Conservation (phyloP, 345 rosid species). For the Hirschfeldia incana region DNA sequence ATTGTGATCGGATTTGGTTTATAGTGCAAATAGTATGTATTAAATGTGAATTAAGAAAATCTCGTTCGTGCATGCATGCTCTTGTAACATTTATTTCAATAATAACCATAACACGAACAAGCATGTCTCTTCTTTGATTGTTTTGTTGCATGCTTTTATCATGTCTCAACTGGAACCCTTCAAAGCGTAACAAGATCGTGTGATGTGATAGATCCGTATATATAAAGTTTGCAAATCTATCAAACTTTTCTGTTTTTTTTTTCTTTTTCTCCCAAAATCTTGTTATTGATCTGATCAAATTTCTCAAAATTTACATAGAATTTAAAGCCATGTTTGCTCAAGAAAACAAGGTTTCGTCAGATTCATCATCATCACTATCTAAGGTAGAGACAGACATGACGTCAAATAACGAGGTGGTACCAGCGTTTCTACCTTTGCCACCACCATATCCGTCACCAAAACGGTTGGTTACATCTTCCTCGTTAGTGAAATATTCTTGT, state of each 20-base stretch:
- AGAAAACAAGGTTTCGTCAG: neutral
- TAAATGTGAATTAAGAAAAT: neutral
- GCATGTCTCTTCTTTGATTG: neutral
- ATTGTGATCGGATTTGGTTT: conserved; percentile 24
- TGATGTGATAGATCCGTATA: conserved; percentile 8
- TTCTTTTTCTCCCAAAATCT: neutral
- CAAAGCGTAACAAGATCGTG: conserved; percentile 3
- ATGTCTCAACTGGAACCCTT: conserved; percentile 7
- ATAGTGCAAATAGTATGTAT: neutral
- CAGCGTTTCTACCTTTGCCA: conserved; percentile 23
- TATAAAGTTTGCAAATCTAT: conserved; percentile 7
- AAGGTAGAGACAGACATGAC: neutral
- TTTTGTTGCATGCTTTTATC: neutral
- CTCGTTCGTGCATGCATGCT: conserved; percentile 10
- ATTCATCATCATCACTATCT: conserved; percentile 1
- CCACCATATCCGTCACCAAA: conserved; percentile 19
- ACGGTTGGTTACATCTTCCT: conserved; percentile 16
- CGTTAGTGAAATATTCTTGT: conserved; percentile 14
- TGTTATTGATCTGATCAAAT: neutral
- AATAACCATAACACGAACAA: neutral
- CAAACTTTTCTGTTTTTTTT: neutral
- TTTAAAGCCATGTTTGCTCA: neutral
- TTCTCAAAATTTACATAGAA: neutral
- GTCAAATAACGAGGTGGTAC: conserved; percentile 1
- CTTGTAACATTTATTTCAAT: conserved; percentile 7